These are phyloP conservation scores for Pythium dissotocum DNA, from an alignment of 352 stramenopile genomes.

Conservation along the genomic window DNA sequence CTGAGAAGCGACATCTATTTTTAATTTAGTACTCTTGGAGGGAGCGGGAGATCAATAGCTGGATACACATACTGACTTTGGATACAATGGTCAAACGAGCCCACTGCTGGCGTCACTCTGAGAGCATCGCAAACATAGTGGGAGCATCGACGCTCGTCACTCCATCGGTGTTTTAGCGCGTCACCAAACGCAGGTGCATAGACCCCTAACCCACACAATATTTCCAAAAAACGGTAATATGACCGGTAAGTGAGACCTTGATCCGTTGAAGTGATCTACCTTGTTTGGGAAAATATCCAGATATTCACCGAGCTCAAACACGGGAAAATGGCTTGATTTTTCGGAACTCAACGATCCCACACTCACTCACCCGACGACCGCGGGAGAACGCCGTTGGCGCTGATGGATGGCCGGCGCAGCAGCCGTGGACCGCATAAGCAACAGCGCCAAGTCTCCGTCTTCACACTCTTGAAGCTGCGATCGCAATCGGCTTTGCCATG, in stretches of 20 bases:
- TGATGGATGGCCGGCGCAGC: background rate
- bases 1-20: too few species aligned
- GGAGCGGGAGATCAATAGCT: too few species aligned
- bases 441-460: background rate
- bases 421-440: background rate
- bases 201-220: background rate
- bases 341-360: background rate
- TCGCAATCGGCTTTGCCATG: slow-evolving; percentile 1
- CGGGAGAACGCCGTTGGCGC: background rate
- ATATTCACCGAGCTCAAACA: background rate
- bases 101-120: too few species aligned
- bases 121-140: too few species aligned
- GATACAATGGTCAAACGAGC: too few species aligned
- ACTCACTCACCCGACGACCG: too few species aligned
- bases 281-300: background rate
- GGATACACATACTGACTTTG: too few species aligned
- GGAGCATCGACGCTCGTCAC: too few species aligned
- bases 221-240: background rate
- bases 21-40: too few species aligned
- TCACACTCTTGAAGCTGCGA: background rate
- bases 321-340: background rate
- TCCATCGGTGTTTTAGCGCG: background rate
- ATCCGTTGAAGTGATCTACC: background rate
- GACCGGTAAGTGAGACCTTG: too few species aligned
- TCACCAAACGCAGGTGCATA: background rate